Conservation (phyloP, 805 yeast species). For the Blastobotrys peoriensis region DNA sequence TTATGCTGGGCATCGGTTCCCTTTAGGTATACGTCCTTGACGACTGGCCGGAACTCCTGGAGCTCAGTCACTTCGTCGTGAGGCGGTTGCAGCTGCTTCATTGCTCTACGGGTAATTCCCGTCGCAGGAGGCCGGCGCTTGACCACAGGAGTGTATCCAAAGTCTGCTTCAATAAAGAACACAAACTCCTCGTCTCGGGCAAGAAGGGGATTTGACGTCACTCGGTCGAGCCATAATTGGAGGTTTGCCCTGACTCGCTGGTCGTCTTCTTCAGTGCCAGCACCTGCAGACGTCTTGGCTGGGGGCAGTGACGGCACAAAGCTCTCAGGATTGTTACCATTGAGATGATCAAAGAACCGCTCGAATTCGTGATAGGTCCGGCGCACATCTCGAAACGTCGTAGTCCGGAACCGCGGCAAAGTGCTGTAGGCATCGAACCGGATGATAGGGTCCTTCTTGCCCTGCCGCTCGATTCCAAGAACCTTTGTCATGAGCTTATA, state of each 20-base stretch:
- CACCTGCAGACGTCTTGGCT: constrained; percentile 69
- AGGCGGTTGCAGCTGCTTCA: constrained; percentile 89
- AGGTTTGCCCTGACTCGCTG: constrained; percentile 49
- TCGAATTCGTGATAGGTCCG: constrained; percentile 75
- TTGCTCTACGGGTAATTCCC: constrained; percentile 80
- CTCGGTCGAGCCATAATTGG: constrained; percentile 82
- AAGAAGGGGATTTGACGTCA: constrained; percentile 69
- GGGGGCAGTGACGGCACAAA: constrained; percentile 86
- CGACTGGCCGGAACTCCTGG: constrained; percentile 79
- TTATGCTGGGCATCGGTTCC: constrained; percentile 47
- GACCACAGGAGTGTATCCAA: constrained; percentile 57
- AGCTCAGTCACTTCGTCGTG: constrained; percentile 78
- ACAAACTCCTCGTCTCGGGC: constrained; percentile 84
- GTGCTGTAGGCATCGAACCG: constrained; percentile 65
- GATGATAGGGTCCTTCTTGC: constrained; percentile 72
- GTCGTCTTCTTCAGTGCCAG: constrained; percentile 77
- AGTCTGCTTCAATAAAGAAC: constrained; percentile 74
- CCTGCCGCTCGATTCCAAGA: constrained; percentile 63
- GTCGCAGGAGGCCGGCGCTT: constrained; percentile 64
- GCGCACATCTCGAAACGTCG: constrained; percentile 63
- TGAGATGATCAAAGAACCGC: constrained; percentile 68
- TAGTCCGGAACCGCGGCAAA: constrained; percentile 69
- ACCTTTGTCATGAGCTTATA: constrained; percentile 50
- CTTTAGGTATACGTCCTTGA: constrained; percentile 64
- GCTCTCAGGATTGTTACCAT: constrained; percentile 80